phyloP scores from a whole-genome alignment of 352 stramenopile genomes.

The Bremia lactucae region DNA sequence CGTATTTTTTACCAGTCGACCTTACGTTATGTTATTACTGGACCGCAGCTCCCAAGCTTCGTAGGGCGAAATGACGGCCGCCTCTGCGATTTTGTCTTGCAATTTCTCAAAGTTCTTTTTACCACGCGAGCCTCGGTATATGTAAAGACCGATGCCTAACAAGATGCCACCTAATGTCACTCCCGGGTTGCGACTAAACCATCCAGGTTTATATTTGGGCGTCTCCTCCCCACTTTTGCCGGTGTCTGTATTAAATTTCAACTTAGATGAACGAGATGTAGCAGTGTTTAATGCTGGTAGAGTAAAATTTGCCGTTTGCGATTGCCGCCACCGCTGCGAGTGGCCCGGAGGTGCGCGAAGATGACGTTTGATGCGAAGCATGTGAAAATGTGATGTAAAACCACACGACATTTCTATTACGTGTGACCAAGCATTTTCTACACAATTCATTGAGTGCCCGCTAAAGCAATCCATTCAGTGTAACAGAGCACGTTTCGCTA shows the following conservation, averaged over 20 bases:
- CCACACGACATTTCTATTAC: too few species aligned
- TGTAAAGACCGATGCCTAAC: slow-evolving; percentile 52
- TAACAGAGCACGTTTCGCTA: too few species aligned
- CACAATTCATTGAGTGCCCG: too few species aligned
- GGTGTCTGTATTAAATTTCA: slow-evolving; percentile 1
- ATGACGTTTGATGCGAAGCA: slow-evolving; percentile 13
- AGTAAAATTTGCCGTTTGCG: slow-evolving; percentile 1
- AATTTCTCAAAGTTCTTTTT: slow-evolving; percentile 75
- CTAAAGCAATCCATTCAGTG: too few species aligned
- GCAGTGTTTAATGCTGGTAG: slow-evolving; percentile 3
- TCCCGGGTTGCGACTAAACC: slow-evolving; percentile 80
- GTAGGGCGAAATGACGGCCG: slow-evolving; percentile 71
- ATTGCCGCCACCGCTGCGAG: slow-evolving; percentile 11
- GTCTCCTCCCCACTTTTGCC: slow-evolving; percentile 23
- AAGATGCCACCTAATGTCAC: slow-evolving; percentile 61
- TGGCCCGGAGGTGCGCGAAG: slow-evolving; percentile 5
- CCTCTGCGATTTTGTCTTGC: slow-evolving; percentile 63
- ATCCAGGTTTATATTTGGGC: slow-evolving; percentile 75
- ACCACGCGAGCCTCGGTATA: slow-evolving; percentile 58
- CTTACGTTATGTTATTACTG: slow-evolving; percentile 71
- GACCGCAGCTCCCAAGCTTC: slow-evolving; percentile 78
- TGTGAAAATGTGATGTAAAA: too few species aligned
- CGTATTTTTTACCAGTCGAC: neutral
- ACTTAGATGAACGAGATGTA: neutral
- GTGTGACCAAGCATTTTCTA: too few species aligned